Evolutionary conservation across 2,329 filamentous ascomycete species (phyloP), one percentile per base, ranked within the genome.

Genomic region (Ceratocystiopsis brevicomis): DNA sequence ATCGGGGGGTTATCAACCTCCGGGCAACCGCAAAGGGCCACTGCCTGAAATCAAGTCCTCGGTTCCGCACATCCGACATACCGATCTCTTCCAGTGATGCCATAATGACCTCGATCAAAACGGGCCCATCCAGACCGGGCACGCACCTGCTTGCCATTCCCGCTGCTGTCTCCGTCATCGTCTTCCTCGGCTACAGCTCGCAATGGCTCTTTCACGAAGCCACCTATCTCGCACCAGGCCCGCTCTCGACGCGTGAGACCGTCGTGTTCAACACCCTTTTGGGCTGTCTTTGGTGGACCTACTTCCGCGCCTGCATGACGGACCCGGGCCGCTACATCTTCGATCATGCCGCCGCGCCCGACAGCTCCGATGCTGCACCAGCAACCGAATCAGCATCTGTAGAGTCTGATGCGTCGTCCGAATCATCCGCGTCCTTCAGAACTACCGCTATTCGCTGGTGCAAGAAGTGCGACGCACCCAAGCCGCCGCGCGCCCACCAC

Each of bases 401-500:
- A 5, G 35, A 12, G 1, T 43, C 47, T 9, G n/a, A 36, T 0
- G 47, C 48, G 3, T 45, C 43, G 0, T 40, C 42, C 4, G 34
- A 39, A 32, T 41, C 44, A 3, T 48, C 46, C 15, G 40, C 39
- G 6, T 43, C 41, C 39, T 34, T 19, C 17, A 39, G 37, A 9
- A 21, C 45, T 14, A 42, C 46, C 1, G 35, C 37, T 11, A 49
- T 37, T 41, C 61, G 69, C 42, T 88, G 81, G 80, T 92, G 84
- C 62, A 72, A 71, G 50, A 85, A 82, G 58, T 92, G 84, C 58
- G 63, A 72, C 40, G 70, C 73, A 33, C 74, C 74, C 13, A 90
- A 90, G 54, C 82, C 84, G 2, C 75, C 78, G 1, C 67, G 84
- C 49, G 74, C 82, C 1, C 84, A 90, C 65, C 84, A 92, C 64